A percentile compares a stretch with the other conserved stretches of the same genome.
Conservation (phyloP, 2,329 filamentous ascomycete species). For the Aspergillus texensis region DNA sequence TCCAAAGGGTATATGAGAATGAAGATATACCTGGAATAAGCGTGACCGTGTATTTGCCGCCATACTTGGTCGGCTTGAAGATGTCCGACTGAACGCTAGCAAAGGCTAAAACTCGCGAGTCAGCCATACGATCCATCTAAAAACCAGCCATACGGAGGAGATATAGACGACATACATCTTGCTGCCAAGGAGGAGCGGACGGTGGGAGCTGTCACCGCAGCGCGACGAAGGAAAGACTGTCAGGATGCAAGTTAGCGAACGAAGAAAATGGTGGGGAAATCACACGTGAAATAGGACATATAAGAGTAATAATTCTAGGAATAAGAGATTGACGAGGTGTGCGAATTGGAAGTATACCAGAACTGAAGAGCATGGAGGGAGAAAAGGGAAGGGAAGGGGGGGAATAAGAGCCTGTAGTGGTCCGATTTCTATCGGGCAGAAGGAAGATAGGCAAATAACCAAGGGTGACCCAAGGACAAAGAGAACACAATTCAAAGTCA, state of each 20-base stretch:
- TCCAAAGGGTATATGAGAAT: background rate
- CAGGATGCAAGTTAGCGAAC: constrained; percentile 12
- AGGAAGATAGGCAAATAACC: constrained; percentile 45
- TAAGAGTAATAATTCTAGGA: background rate
- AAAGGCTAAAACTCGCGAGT: constrained; percentile 52
- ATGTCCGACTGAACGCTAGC: constrained; percentile 91
- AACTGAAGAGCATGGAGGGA: background rate
- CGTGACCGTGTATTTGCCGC: constrained; percentile 98
- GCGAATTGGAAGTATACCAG: background rate
- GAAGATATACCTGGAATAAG: constrained; percentile 79
- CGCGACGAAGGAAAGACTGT: constrained; percentile 61
- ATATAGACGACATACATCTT: constrained; percentile 53
- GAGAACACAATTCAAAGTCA: constrained; percentile 1
- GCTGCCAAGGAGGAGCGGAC: constrained; percentile 55
- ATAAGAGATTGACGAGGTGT: background rate
- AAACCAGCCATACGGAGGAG: background rate
- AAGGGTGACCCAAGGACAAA: constrained; percentile 6
- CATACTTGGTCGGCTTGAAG: constrained; percentile 98
- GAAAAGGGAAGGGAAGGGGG: background rate
- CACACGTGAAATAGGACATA: background rate
- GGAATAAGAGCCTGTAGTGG: constrained; percentile 51
- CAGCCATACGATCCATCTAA: constrained; percentile 9
- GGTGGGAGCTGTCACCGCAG: constrained; percentile 50
- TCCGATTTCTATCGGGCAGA: constrained; percentile 33
- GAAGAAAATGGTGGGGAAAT: background rate